These are phyloP conservation scores for Backusella parvicylindrica DNA, from an alignment of 192 early-diverging fungal species.

Conservation along the genomic window DNA sequence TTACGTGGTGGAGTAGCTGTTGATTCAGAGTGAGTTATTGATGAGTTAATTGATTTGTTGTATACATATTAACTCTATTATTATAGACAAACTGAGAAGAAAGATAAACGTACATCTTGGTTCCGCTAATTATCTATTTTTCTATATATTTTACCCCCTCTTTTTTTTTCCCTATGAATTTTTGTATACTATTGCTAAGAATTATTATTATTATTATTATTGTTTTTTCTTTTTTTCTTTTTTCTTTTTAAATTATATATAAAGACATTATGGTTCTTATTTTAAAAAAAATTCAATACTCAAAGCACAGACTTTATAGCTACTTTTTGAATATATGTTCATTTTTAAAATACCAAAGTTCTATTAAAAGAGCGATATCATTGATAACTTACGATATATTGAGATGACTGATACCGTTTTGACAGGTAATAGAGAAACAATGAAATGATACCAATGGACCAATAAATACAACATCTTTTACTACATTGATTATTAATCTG, in stretches of 20 bases:
- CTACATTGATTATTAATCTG: too few relatives aligned
- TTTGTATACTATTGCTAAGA: neutral
- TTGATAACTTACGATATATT: too few relatives aligned
- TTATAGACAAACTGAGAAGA: neutral
- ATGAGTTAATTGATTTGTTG: neutral
- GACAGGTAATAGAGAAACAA: too few relatives aligned
- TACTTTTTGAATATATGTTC: too few relatives aligned
- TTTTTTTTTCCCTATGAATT: neutral
- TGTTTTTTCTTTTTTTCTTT: neutral
- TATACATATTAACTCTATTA: neutral
- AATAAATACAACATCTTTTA: too few relatives aligned
- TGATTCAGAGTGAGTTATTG: neutral
- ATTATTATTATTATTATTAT: neutral
- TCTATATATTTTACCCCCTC: neutral
- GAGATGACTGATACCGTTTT: too few relatives aligned
- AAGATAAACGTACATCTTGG: neutral
- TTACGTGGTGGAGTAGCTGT: constrained; percentile 67
- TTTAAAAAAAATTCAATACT: neutral
- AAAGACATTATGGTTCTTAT: neutral
- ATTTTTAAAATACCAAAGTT: too few relatives aligned
- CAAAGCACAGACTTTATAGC: neutral
- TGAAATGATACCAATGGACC: too few relatives aligned
- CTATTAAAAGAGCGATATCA: too few relatives aligned
- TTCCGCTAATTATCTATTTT: neutral
- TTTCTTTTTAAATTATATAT: neutral